Evolutionary conservation across 2,329 filamentous ascomycete species (phyloP), one percentile per base, ranked within the genome.

Genomic region (Didymosphaeria variabile): DNA sequence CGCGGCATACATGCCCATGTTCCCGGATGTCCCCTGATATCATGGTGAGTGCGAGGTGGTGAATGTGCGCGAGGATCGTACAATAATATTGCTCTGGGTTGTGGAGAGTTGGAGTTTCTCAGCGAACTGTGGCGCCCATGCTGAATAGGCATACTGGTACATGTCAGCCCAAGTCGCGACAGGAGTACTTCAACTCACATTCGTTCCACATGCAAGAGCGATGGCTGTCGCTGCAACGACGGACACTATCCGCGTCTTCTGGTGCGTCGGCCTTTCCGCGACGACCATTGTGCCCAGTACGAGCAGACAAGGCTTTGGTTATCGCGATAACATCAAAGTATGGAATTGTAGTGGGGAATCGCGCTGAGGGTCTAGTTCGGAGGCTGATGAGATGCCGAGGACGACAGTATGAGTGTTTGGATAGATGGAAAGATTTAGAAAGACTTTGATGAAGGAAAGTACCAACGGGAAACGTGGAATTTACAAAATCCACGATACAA

Each of bases 81-180:
- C 94, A 74, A 99, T 94, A 67, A 98, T 80, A 79, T 99, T 98
- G 79, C 88, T 93, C 78, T 97, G 86, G 2, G 94, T 98, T n/a
- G 95, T 91, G 15, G 93, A 93, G 63, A 98, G 87, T 75, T 91
- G 89, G 70, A 99, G 84, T 69, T 87, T 89, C 72, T 96, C 90
- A 53, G 94, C 93, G 75, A 97, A 97, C 80, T 97, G 94, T 21
- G 95, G 95, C 15, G 92, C 93, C 94, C 95, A 99, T 79, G 94
- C 94, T 58, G 93, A 97, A 80, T 97, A 99, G 75, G 94, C 94
- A 87, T 99, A 98, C 93, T 97, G 74, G 53, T 42, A 55, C 17
- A 38, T 54, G 62, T 78, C 60, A 82, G 73, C 56, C 60, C 54
- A 26, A n/a, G 40, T 42, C 17, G 36, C 7, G 42, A 53, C 13